Evolutionary conservation across 495 filamentous ascomycete genomes (phyloP), one percentile per base, ranked within the genome.

Genomic region (Talaromyces nanjingensis): DNA sequence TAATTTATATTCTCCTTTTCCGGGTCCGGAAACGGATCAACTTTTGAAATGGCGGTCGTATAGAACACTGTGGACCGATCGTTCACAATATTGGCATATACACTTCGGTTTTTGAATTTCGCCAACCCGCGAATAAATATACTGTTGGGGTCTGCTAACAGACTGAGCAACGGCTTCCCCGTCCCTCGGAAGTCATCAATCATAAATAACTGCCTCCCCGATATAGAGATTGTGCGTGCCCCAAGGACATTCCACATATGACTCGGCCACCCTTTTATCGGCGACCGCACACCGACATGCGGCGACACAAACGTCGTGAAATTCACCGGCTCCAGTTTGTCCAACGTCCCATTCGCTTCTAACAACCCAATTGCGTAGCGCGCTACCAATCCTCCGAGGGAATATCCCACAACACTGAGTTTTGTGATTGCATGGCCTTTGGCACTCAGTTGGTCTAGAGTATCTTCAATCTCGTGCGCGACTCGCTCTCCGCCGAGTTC

Each of bases 281-380:
- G 92, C 9, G 88, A 86, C 52, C 91, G 82, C 7, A 93, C 91
- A 20, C 93, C 93, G 0, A 97, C 84, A 75, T 97, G 93, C 20
- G 94, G 93, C 16, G 87, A 86, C 25, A 90, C 93, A 74, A 98
- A 97, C 1, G 92, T 96, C 3, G 90, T 91, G 71, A 97, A 97
- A 76, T 97, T 97, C 73, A 96, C 83, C 18, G 94, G 92, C 70
- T 91, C 79, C 18, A 97, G 75, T 62, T 83, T 82, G 37, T 94
- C 87, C 54, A 98, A 86, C 66, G 86, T 86, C 11, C 91, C 91
- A 64, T 87, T 89, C 45, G 88, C 87, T 69, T 90, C 86, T 2
- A 98, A 80, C 66, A 98, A 73, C 3, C 93, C 94, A 62, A 97
- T 83, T 2, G 90, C 89, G 80, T 97, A 98, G 66, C 93, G 80